These are phyloP conservation scores for Talaromyces rugulosus DNA, from an alignment of 2,329 filamentous ascomycete genomes.

Conservation along the genomic window DNA sequence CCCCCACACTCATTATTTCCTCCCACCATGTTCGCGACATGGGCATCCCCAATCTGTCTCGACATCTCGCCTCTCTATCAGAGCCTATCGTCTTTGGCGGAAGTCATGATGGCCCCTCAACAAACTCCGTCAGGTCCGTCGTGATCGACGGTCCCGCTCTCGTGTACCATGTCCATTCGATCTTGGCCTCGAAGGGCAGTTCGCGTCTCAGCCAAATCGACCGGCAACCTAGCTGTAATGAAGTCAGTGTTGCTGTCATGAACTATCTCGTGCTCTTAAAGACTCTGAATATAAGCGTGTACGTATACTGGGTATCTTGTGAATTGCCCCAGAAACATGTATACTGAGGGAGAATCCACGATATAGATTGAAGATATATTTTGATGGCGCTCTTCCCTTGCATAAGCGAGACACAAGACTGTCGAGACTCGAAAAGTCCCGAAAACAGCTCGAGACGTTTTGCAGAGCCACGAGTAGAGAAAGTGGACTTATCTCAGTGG, in stretches of 20 bases:
- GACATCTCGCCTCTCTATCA: conserved; percentile 27
- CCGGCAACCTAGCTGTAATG: conserved; percentile 56
- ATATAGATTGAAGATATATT: conserved; percentile 66
- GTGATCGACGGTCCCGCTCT: conserved; percentile 76
- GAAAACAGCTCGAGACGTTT: conserved; percentile 52
- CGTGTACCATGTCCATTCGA: conserved; percentile 66
- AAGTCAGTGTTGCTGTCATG: conserved; percentile 57
- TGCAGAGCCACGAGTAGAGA: conserved; percentile 34
- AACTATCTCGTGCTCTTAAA: conserved; percentile 61
- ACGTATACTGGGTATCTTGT: conserved; percentile 21
- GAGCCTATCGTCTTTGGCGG: conserved; percentile 21
- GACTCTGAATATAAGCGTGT: conserved; percentile 59
- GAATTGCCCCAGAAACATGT: conserved; percentile 1
- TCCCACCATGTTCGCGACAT: conserved; percentile 16
- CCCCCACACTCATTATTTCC: neutral
- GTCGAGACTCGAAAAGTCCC: conserved; percentile 55
- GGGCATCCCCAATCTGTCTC: conserved; percentile 32
- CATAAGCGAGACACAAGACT: conserved; percentile 62
- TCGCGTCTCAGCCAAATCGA: conserved; percentile 45
- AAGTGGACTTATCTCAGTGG: conserved; percentile 16
- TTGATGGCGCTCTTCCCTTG: conserved; percentile 75
- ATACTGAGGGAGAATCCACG: conserved; percentile 6
- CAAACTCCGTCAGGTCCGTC: conserved; percentile 25
- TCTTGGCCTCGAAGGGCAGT: conserved; percentile 45
- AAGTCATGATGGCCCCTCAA: neutral